A percentile compares a stretch with the other conserved stretches of the same genome.
These are phyloP conservation scores for Backusella luteola DNA, from an alignment of 192 early-diverging fungal species.

Conservation along the genomic window DNA sequence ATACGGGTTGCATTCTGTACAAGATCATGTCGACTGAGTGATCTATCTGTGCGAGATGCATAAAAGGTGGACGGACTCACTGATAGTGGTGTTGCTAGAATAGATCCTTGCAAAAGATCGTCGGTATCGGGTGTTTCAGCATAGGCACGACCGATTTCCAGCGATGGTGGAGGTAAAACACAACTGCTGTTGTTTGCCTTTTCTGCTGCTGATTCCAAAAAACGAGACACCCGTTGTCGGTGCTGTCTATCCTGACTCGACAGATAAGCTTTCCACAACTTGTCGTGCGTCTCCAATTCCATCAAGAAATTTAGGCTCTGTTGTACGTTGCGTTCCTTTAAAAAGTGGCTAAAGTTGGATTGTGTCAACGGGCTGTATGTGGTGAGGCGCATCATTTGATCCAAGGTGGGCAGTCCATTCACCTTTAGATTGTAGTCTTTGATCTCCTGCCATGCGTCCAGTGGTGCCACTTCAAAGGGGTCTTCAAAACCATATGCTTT, in stretches of 20 bases:
- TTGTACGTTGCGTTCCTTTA: slow-evolving; percentile 31
- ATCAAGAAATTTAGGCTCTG: slow-evolving; percentile 42
- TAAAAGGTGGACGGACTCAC: neutral
- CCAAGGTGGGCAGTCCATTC: slow-evolving; percentile 37
- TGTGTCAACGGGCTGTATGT: slow-evolving; percentile 35
- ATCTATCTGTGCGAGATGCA: slow-evolving; percentile 10
- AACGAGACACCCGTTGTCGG: neutral
- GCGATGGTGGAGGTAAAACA: neutral
- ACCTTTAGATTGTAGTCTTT: slow-evolving; percentile 39
- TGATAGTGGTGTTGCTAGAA: neutral
- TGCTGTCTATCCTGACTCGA: slow-evolving; percentile 14
- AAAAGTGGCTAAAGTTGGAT: slow-evolving; percentile 37
- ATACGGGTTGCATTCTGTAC: slow-evolving; percentile 37
- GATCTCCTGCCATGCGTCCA: slow-evolving; percentile 38
- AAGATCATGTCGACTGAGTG: slow-evolving; percentile 30
- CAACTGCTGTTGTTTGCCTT: neutral
- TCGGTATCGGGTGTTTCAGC: slow-evolving; percentile 21
- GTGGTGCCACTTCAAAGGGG: slow-evolving; percentile 30
- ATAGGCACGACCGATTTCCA: neutral
- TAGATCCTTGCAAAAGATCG: neutral
- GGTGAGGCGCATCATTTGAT: slow-evolving; percentile 29
- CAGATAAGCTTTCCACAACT: slow-evolving; percentile 31
- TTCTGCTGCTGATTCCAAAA: neutral
- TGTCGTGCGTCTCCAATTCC: slow-evolving; percentile 43
- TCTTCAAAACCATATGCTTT: slow-evolving; percentile 29